Base-by-base conservation (phyloP, 495 filamentous ascomycete species). In the Jackrogersella multiformis region DNA sequence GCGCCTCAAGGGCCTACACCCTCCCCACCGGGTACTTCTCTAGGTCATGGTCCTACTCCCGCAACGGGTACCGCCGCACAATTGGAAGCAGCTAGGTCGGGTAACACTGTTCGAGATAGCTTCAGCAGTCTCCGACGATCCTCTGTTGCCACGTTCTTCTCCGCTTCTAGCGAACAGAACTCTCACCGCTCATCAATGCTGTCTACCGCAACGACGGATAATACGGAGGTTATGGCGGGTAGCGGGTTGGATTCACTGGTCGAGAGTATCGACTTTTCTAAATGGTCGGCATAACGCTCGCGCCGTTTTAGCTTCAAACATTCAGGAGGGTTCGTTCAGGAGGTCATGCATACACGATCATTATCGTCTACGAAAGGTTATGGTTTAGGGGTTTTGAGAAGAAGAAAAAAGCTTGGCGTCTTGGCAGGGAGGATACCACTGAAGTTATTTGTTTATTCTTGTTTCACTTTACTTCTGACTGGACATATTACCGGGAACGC, bases 221-320 rank as follows among this genome's bases (percentile, higher is more conserved):
- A 84, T 59, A 82, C 81, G 2, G 83, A 85, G 67, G 68, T 77
- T 8, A 71, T 74, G 61, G 72, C 67, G 28, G 49, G 34, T 6
- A 76, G 72, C 30, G 77, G 78, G 52, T 75, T 78, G n/a, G 82
- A 87, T 55, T 74, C 79, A 24, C 51, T 87, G 36, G 76, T 85
- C 21, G 82, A 86, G 7, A 81, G 79, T 60, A 74, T 88, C 39
- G 86, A 89, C 72, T 89, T 88, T 65, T 88, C 86, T 0, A 81
- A 82, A 70, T 89, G 87, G 87, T 70, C 67, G 7, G 30, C 52
- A 8, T 65, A 59, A 53, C 4, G 15, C 3, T 12, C 18, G 36
- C 24, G 30, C n/a, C 41, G 7, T 48, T 20, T 38, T 18, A 15
- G 20, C 7, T 54, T 45, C 20, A 24, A 35, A 35, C 42, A 35